phyloP scores from a whole-genome alignment of 805 yeast species.

The Myxozyma monticola region DNA sequence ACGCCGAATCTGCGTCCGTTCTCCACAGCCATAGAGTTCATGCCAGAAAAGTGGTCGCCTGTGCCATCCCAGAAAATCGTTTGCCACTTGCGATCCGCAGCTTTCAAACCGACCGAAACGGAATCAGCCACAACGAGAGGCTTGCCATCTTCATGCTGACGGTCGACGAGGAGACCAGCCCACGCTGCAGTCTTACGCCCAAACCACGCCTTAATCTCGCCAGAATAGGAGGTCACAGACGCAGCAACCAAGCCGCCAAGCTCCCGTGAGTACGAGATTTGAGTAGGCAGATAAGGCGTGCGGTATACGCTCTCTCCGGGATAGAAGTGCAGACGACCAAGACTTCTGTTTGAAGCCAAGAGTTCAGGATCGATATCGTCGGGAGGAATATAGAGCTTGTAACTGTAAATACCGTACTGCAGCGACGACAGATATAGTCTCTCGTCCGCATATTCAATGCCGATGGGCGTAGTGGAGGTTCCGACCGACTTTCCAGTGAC shows the following conservation, averaged over 20 bases:
- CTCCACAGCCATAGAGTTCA: slow-evolving; percentile 23
- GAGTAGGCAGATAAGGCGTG: slow-evolving; percentile 27
- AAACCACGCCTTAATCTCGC: slow-evolving; percentile 26
- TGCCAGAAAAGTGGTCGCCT: slow-evolving; percentile 24
- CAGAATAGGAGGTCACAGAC: slow-evolving; percentile 12
- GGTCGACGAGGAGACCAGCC: slow-evolving; percentile 28
- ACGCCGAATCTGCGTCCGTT: slow-evolving; percentile 31
- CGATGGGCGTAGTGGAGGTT: slow-evolving; percentile 25
- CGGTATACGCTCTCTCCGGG: slow-evolving; percentile 28
- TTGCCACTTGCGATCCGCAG: slow-evolving; percentile 25
- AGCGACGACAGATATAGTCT: slow-evolving; percentile 20
- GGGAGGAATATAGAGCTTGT: slow-evolving; percentile 27
- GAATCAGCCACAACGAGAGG: slow-evolving; percentile 26
- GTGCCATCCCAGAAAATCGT: slow-evolving; percentile 26
- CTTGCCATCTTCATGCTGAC: slow-evolving; percentile 11
- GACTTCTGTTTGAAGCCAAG: slow-evolving; percentile 20
- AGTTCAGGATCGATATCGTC: slow-evolving; percentile 18
- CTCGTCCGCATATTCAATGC: slow-evolving; percentile 24
- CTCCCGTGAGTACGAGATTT: slow-evolving; percentile 25
- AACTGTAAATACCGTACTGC: slow-evolving; percentile 26
- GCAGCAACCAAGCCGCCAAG: slow-evolving; percentile 25
- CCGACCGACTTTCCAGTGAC: slow-evolving; percentile 27
- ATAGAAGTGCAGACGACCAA: slow-evolving; percentile 28
- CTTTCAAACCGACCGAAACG: slow-evolving; percentile 18
- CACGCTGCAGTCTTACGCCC: slow-evolving; percentile 25